A percentile compares a stretch with the other conserved stretches of the same genome.
Conservation (phyloP, 768 basidiomycete genomes). For the Nidula microcarpa region DNA sequence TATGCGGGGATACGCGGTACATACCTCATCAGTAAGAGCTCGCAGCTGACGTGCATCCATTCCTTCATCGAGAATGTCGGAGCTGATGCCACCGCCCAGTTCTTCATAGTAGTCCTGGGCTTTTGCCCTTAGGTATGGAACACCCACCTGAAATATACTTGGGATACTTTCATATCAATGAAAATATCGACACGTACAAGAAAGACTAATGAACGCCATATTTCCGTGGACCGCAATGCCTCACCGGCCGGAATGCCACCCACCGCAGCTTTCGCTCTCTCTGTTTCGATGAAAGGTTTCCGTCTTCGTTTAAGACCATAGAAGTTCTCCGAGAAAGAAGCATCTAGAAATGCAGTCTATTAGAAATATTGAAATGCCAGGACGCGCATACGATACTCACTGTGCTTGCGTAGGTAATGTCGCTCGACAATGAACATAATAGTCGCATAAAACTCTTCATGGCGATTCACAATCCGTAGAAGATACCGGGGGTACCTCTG, state of each 20-base stretch:
- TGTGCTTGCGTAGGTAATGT: slow-evolving; percentile 84
- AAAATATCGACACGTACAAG: slow-evolving; percentile 50
- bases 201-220: slow-evolving; percentile 74
- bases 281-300: slow-evolving; percentile 65
- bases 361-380: slow-evolving; percentile 1
- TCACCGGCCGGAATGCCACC: slow-evolving; percentile 64
- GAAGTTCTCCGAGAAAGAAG: slow-evolving; percentile 94
- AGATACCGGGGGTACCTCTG: slow-evolving; percentile 93
- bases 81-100: slow-evolving; percentile 75
- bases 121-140: slow-evolving; percentile 89
- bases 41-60: slow-evolving; percentile 39
- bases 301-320: slow-evolving; percentile 86
- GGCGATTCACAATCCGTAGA: slow-evolving; percentile 84
- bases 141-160: slow-evolving; percentile 56
- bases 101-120: slow-evolving; percentile 88
- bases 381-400: slow-evolving; percentile 38
- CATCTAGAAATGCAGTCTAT: slow-evolving; percentile 45
- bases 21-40: slow-evolving; percentile 52
- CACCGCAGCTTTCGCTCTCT: slow-evolving; percentile 64
- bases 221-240: slow-evolving; percentile 61
- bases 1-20: slow-evolving; percentile 3
- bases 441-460: slow-evolving; percentile 93
- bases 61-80: slow-evolving; percentile 61
- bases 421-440: slow-evolving; percentile 89
- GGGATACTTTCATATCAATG: not conserved